phyloP scores from a whole-genome alignment of 2,329 filamentous ascomycete genomes.

The Biscogniauxia sp. region DNA sequence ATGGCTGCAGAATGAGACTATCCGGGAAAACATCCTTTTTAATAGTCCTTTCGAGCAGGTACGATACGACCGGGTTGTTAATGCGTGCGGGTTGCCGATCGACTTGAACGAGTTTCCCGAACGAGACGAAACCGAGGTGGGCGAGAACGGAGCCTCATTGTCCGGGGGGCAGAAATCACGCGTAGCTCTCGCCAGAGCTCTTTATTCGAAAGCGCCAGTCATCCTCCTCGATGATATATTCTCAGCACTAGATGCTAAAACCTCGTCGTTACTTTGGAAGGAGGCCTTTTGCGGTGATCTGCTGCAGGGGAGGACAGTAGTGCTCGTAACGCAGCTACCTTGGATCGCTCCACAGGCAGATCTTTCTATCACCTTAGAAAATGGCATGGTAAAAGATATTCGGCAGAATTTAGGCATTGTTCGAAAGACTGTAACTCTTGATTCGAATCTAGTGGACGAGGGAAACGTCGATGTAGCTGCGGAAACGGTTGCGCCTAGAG shows the following conservation, averaged over 20 bases:
- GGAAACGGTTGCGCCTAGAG: constrained; percentile 21
- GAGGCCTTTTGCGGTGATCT: constrained; percentile 56
- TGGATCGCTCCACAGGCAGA: constrained; percentile 53
- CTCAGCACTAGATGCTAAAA: constrained; percentile 58
- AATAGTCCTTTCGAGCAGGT: constrained; percentile 47
- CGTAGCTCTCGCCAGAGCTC: constrained; percentile 53
- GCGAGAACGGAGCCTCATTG: constrained; percentile 53
- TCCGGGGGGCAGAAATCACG: constrained; percentile 57
- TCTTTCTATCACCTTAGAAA: constrained; percentile 44
- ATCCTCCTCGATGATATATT: constrained; percentile 60
- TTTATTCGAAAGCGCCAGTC: constrained; percentile 56
- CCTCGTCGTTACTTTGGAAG: constrained; percentile 54
- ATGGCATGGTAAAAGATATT: constrained; percentile 39
- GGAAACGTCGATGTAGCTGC: constrained; percentile 32
- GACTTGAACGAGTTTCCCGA: constrained; percentile 51
- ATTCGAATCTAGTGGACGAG: constrained; percentile 37
- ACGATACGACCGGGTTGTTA: constrained; percentile 55
- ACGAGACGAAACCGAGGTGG: constrained; percentile 51
- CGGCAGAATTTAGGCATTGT: constrained; percentile 46
- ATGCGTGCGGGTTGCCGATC: constrained; percentile 52
- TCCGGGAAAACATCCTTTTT: constrained; percentile 55
- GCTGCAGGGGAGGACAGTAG: constrained; percentile 51
- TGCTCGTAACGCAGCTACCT: constrained; percentile 56
- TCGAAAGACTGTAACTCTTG: constrained; percentile 43
- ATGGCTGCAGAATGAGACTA: constrained; percentile 57